These are phyloP conservation scores for Lodderomyces jiufengensis DNA, from an alignment of 1,139 yeast species.

Conservation along the genomic window DNA sequence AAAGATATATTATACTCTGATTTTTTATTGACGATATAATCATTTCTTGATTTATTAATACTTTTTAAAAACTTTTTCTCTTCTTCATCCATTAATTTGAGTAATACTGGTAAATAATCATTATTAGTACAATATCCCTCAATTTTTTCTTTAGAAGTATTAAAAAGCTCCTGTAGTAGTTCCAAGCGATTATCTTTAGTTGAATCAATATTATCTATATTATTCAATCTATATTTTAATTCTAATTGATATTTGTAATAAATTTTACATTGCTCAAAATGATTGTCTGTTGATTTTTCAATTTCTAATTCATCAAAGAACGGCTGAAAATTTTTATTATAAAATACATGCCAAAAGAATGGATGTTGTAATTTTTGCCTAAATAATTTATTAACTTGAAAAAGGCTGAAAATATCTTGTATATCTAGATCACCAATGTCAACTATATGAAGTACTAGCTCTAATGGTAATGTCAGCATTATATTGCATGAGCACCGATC, in stretches of 20 bases:
- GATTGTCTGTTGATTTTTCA: neutral
- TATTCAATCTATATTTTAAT: no score
- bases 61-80: neutral
- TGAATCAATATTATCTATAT: no score
- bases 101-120: constrained; percentile 5
- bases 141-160: no score
- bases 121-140: neutral
- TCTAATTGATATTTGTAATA: no score
- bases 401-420: constrained; percentile 20
- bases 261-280: neutral
- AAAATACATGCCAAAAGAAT: constrained; percentile 13
- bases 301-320: constrained; percentile 5
- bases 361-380: constrained; percentile 8
- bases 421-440: constrained; percentile 18
- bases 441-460: constrained; percentile 11
- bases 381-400: constrained; percentile 14
- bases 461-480: constrained; percentile 12
- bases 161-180: no score
- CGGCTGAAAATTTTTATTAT: constrained; percentile 5
- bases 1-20: constrained; percentile 4
- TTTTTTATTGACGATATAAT: neutral
- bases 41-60: neutral
- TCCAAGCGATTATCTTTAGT: no score
- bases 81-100: neutral
- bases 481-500: no score